phyloP scores from a whole-genome alignment of 306 rosid genomes.

The Leucaena leucocephala region DNA sequence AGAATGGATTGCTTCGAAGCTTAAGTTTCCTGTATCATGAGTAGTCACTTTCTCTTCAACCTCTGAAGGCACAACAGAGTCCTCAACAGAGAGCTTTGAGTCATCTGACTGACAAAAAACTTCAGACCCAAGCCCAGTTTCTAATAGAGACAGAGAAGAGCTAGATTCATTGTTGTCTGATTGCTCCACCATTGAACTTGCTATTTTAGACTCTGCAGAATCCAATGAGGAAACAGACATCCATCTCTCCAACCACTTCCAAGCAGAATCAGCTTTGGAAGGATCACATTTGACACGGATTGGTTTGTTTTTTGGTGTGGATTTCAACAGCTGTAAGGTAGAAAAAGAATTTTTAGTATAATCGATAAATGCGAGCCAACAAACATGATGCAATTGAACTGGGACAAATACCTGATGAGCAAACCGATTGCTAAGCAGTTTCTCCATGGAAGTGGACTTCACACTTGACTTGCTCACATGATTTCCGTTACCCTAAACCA shows the following conservation, averaged over 20 bases:
- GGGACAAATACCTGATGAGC: constrained; percentile 70
- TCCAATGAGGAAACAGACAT: constrained; percentile 61
- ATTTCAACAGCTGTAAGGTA: constrained; percentile 65
- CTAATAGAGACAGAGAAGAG: constrained; percentile 38
- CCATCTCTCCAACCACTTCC: constrained; percentile 99
- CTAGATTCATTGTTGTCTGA: constrained; percentile 43
- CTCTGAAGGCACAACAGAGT: constrained; percentile 53
- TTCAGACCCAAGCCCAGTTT: constrained; percentile 48
- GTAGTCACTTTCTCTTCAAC: constrained; percentile 58
- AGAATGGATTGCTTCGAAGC: constrained; percentile 48
- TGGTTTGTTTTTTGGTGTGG: constrained; percentile 69
- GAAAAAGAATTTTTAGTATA: constrained; percentile 31
- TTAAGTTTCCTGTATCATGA: constrained; percentile 48
- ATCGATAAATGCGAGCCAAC: constrained; percentile 1
- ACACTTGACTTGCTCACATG: constrained; percentile 41
- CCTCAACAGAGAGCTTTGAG: constrained; percentile 41
- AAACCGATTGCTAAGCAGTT: constrained; percentile 77
- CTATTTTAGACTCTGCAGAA: constrained; percentile 42
- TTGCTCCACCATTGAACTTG: constrained; percentile 43
- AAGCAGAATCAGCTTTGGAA: constrained; percentile 81
- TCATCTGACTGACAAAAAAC: constrained; percentile 44
- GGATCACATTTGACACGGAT: constrained; percentile 81
- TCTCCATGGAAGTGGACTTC: constrained; percentile 56
- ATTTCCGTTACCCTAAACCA: constrained; percentile 60
- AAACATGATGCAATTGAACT: constrained; percentile 18